Evolutionary conservation across 768 basidiomycete species (phyloP), one percentile per base, ranked within the genome.

Genomic region (Goffeauzyma gilvescens): DNA sequence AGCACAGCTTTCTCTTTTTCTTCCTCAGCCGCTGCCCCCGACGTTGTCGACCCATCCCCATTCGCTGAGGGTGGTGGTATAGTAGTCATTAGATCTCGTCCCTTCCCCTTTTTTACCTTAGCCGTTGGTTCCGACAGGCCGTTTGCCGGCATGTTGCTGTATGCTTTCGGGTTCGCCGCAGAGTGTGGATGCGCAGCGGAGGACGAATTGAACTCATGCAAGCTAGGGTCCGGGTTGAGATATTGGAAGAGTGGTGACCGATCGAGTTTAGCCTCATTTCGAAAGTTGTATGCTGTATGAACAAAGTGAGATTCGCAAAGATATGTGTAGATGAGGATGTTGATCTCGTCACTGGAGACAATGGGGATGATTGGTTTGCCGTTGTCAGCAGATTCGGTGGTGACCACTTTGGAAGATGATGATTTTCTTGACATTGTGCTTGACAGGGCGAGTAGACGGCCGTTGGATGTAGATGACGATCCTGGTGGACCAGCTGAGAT

Each of bases 311-410:
- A 59, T 43, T 62, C 60, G 40, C 57, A 51, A 21, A 62, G 55
- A 28, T 62, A 62, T 57, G 55, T 40, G 40, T 62, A 62, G 10
- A 62, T 51, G 38, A 62, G 38, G 18, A 62, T 50, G 41, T 62
- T 62, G 20, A 62, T 56, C 48, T 62, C 60, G 3, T 58, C 55
- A 45, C 55, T 57, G 10, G 38, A 33, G 7, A 46, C 31, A 7
- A 39, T n/a, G n/a, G n/a, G n/a, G n/a, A n/a, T n/a, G n/a, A n/a
- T n/a, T n/a, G n/a, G n/a, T n/a, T n/a, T n/a, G n/a, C n/a, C n/a
- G n/a, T n/a, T n/a, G n/a, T n/a, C n/a, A n/a, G n/a, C n/a, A n/a
- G n/a, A n/a, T n/a, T n/a, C n/a, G n/a, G n/a, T n/a, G n/a, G n/a
- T n/a, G n/a, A n/a, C n/a, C n/a, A n/a, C n/a, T n/a, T n/a, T n/a